Base-by-base conservation (phyloP, 352 stramenopile genomes). In the Pythium folliculosum region DNA sequence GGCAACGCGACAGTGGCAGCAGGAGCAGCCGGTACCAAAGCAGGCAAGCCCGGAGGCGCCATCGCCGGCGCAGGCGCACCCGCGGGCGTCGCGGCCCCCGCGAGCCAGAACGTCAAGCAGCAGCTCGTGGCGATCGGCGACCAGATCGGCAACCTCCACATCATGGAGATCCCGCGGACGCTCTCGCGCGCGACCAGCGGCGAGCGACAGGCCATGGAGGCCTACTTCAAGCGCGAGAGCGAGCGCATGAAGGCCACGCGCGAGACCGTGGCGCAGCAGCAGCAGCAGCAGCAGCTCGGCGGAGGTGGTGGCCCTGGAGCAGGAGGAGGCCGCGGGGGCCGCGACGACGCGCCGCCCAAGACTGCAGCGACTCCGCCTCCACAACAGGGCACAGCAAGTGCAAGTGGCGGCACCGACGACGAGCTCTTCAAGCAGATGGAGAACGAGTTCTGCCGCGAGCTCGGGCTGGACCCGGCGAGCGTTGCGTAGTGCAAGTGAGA, bases 61-160 rank as follows among this genome's bases (percentile, higher is more conserved):
- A 35, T 5, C 2, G 17, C 23, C 35, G 19, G 25, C 32, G 40
- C 40, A 40, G 30, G 45, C n/a, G 35, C 48, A 1, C 10, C 32
- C 7, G 19, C 17, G 13, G 52, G 32, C 16, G 62, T 59, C 8
- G 66, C 45, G 19, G 51, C 44, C 1, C 68, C 50, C 22, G 44
- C 67, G 19, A 76, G 37, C 30, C 71, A 76, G 14, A 79, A 74
- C 37, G 74, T 86, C 55, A 94, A 96, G 74, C 86, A 97, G 67
- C 91, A 98, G 74, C 81, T 98, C 53, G 78, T 98, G 21, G 91
- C 90, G 19, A 84, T 98, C 52, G 94, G 94, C 45, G 92, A 98
- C 66, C 83, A 95, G 65, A 92, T 88, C 30, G 94, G 94, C 1
- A 97, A 97, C 70, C 74, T 98, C 44, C 92, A 98, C 72, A 94